Conservation (phyloP, 2,329 filamentous ascomycete genomes). For the Colletotrichum lindemuthianum region DNA sequence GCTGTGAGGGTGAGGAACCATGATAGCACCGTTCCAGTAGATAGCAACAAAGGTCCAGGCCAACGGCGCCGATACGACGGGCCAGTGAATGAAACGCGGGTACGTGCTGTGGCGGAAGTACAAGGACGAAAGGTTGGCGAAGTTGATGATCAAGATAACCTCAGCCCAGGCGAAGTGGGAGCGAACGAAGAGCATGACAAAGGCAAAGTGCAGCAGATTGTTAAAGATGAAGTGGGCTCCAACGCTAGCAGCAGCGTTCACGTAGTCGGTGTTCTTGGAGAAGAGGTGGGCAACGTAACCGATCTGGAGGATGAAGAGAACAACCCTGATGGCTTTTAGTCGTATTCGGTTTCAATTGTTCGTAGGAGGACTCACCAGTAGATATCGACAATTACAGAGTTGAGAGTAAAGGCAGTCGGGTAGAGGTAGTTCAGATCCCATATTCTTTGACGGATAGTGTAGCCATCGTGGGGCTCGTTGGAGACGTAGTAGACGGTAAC, state of each 20-base stretch:
- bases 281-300: slow-evolving; percentile 83
- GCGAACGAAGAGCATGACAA: slow-evolving; percentile 84
- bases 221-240: slow-evolving; percentile 86
- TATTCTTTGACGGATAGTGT: slow-evolving; percentile 69
- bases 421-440: slow-evolving; percentile 77
- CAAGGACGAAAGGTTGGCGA: slow-evolving; percentile 79
- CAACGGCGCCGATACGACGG: slow-evolving; percentile 80
- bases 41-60: slow-evolving; percentile 88
- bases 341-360: not conserved
- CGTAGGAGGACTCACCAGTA: slow-evolving; percentile 71
- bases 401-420: slow-evolving; percentile 80
- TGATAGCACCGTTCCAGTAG: slow-evolving; percentile 89
- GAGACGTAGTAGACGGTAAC: slow-evolving; percentile 80
- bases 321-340: slow-evolving; percentile 60
- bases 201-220: slow-evolving; percentile 85
- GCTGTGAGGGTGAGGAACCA: slow-evolving; percentile 73
- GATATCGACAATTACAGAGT: slow-evolving; percentile 70
- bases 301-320: slow-evolving; percentile 79
- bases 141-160: slow-evolving; percentile 80
- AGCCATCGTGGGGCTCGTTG: slow-evolving; percentile 70
- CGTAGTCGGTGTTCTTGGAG: slow-evolving; percentile 68
- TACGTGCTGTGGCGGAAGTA: slow-evolving; percentile 84
- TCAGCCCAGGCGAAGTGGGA: slow-evolving; percentile 80
- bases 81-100: slow-evolving; percentile 78
- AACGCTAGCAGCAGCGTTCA: slow-evolving; percentile 78